phyloP scores from a whole-genome alignment of 768 basidiomycete species.

The Paxillus ammoniavirescens region DNA sequence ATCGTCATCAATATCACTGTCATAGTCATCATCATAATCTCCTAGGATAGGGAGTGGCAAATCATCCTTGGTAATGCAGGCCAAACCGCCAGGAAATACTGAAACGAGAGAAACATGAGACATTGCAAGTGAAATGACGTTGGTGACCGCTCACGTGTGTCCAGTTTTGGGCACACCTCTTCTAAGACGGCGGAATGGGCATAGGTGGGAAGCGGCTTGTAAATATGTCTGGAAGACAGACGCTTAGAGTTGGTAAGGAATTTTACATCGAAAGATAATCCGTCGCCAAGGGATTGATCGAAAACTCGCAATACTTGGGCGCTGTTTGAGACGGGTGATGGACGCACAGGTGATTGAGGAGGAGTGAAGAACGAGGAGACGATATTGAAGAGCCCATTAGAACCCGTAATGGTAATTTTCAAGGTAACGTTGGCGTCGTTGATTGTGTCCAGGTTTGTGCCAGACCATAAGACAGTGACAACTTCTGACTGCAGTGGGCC shows the following conservation, averaged over 20 bases:
- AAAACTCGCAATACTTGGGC: background rate
- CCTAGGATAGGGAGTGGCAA: background rate
- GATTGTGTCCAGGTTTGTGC: background rate
- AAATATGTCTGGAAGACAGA: background rate
- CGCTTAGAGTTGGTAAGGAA: slow-evolving; percentile 1
- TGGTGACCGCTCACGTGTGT: background rate
- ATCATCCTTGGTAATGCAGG: background rate
- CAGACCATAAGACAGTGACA: background rate
- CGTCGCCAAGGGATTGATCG: slow-evolving; percentile 1
- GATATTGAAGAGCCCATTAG: background rate
- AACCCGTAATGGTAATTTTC: background rate
- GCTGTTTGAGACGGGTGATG: background rate
- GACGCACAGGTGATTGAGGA: background rate
- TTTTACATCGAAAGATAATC: slow-evolving; percentile 1
- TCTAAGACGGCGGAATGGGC: background rate
- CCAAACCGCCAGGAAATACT: background rate
- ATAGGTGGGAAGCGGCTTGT: background rate
- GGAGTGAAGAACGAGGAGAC: background rate
- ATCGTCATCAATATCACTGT: slow-evolving; percentile 28
- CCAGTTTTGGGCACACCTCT: background rate
- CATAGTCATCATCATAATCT: slow-evolving; percentile 18
- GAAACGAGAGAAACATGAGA: background rate
- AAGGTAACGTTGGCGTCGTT: background rate
- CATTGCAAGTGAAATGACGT: background rate
- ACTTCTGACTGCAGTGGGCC: background rate